These are phyloP conservation scores for Citrus mangshanensis DNA, from an alignment of 345 rosid genomes.

Conservation along the genomic window DNA sequence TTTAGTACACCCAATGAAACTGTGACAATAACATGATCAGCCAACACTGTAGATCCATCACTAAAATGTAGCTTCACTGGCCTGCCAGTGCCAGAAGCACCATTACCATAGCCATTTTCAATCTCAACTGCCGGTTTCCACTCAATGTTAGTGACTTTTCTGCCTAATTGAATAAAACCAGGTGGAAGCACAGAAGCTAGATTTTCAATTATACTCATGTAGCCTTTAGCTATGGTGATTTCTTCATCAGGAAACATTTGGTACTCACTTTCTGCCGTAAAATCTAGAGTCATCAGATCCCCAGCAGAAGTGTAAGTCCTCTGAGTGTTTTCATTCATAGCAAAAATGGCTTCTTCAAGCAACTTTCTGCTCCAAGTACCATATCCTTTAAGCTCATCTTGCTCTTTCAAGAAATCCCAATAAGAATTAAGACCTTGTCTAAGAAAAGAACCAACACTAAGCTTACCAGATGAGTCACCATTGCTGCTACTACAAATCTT, in stretches of 20 bases:
- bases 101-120: conserved; percentile 30
- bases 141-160: conserved; percentile 58
- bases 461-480: conserved; percentile 26
- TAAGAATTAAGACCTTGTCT: conserved; percentile 54
- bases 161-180: conserved; percentile 62
- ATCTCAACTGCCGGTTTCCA: conserved; percentile 50
- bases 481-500: conserved; percentile 28
- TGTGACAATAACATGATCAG: conserved; percentile 91
- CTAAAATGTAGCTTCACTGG: conserved; percentile 79
- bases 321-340: conserved; percentile 71
- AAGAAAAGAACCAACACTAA: conserved; percentile 65
- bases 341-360: conserved; percentile 70
- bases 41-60: conserved; percentile 69
- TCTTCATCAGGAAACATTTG: conserved; percentile 92
- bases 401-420: conserved; percentile 38
- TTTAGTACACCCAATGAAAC: conserved; percentile 90
- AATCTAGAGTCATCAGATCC: conserved; percentile 71
- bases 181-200: conserved; percentile 77
- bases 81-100: conserved; percentile 16
- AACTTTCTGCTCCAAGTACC: conserved; percentile 53
- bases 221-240: conserved; percentile 94
- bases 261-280: conserved; percentile 82
- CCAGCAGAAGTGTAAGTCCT: conserved; percentile 91
- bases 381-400: conserved; percentile 29
- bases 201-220: conserved; percentile 55